phyloP scores from a whole-genome alignment of 208 protist species.

The Crithidia expoeki region DNA sequence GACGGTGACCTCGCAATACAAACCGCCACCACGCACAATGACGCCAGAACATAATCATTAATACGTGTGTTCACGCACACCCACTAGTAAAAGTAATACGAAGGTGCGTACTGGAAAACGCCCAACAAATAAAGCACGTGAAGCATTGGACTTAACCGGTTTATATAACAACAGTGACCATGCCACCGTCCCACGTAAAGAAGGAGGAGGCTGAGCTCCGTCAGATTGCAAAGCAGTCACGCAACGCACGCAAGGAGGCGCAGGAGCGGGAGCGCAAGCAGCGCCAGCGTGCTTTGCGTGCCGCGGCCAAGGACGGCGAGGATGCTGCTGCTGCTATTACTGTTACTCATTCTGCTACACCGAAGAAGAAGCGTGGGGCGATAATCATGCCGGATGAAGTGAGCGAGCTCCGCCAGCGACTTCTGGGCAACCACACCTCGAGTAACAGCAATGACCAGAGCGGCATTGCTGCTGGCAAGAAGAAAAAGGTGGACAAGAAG shows the following conservation, averaged over 20 bases:
- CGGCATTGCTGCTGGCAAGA: background rate
- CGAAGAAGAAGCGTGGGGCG: slow-evolving; percentile 52
- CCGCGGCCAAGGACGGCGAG: slow-evolving; percentile 24
- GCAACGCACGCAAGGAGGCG: slow-evolving; percentile 59
- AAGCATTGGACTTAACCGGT: too few relatives aligned
- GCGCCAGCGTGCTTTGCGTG: slow-evolving; percentile 32
- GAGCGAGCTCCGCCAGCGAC: slow-evolving; percentile 54
- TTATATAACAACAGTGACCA: too few relatives aligned
- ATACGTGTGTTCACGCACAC: too few relatives aligned
- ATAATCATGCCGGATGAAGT: slow-evolving; percentile 81
- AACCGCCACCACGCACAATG: too few relatives aligned
- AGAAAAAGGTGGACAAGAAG: slow-evolving; percentile 23
- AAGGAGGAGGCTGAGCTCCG: slow-evolving; percentile 89
- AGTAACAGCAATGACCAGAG: background rate
- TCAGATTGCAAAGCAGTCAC: slow-evolving; percentile 71
- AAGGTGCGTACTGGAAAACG: too few relatives aligned
- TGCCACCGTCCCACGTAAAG: slow-evolving; percentile 63
- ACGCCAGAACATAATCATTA: too few relatives aligned
- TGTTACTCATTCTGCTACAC: background rate
- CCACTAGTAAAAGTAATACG: background rate
- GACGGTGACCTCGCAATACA: too few relatives aligned
- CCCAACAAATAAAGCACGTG: background rate
- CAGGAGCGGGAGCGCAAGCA: slow-evolving; percentile 49
- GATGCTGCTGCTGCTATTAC: background rate
- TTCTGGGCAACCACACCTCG: slow-evolving; percentile 21